phyloP scores from a whole-genome alignment of 1,284 basidiomycete genomes.

The Tetrapyrgos nigripes region DNA sequence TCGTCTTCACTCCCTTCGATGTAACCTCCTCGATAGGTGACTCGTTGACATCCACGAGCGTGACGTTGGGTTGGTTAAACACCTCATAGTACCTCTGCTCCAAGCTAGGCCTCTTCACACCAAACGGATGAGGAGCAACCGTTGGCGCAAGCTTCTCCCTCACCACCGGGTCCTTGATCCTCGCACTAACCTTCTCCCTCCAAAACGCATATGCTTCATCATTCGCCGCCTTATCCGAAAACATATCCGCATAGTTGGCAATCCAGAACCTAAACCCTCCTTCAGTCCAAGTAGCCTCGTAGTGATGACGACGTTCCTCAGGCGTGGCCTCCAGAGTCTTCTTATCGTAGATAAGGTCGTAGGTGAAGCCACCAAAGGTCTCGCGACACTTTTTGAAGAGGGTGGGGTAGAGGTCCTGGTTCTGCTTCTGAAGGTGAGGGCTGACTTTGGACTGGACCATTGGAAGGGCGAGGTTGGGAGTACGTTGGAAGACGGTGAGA shows the following conservation, averaged over 20 bases:
- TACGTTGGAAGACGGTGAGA: constrained; percentile 37
- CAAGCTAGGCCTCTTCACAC: constrained; percentile 27
- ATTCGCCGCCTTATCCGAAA: constrained; percentile 24
- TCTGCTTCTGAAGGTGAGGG: constrained; percentile 15
- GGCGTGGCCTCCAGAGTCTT: constrained; percentile 17
- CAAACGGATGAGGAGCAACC: constrained; percentile 29
- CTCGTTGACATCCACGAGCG: constrained; percentile 28
- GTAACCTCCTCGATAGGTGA: constrained; percentile 28
- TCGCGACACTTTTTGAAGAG: constrained; percentile 25
- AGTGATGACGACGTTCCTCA: constrained; percentile 26
- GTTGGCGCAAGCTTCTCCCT: constrained; percentile 31
- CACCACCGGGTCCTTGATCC: constrained; percentile 27
- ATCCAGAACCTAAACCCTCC: constrained; percentile 31
- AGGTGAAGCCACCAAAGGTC: constrained; percentile 29
- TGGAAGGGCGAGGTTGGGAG: constrained; percentile 30
- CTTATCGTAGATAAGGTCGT: constrained; percentile 12
- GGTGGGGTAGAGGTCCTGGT: constrained; percentile 24
- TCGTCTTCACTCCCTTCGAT: constrained; percentile 26
- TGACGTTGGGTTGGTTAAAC: constrained; percentile 31
- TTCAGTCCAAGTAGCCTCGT: constrained; percentile 27
- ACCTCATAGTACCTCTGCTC: constrained; percentile 31
- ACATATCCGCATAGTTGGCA: constrained; percentile 22
- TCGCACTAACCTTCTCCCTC: constrained; percentile 28
- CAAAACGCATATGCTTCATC: constrained; percentile 30
- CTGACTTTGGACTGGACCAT: constrained; percentile 26